A percentile compares a stretch with the other conserved stretches of the same genome.
Evolutionary conservation across 768 basidiomycete genomes (phyloP).

Genomic region (Leucosporidium yakuticum): DNA sequence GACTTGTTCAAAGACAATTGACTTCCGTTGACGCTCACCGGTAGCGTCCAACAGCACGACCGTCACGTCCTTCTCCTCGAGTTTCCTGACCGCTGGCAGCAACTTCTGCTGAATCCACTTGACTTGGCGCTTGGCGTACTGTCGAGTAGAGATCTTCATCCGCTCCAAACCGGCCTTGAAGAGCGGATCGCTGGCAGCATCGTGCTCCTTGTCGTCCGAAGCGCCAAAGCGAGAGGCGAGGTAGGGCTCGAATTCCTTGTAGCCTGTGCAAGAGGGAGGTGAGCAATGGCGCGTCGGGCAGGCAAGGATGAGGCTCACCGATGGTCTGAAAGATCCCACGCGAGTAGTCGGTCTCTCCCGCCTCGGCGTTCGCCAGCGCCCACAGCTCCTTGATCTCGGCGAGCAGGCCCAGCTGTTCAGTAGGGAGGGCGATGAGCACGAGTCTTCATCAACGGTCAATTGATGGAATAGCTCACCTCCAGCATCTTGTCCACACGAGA

Average conservation of each 20-base stretch:
- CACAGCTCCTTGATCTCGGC: slow-evolving; percentile 58
- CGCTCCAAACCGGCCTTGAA: slow-evolving; percentile 60
- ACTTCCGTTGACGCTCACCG: background rate
- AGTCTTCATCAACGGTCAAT: background rate
- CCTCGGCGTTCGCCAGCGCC: slow-evolving; percentile 24
- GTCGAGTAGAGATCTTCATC: slow-evolving; percentile 80
- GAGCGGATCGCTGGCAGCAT: slow-evolving; percentile 39
- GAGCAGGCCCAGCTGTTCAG: slow-evolving; percentile 63
- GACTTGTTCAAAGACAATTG: background rate
- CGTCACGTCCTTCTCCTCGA: slow-evolving; percentile 36
- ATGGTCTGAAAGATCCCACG: slow-evolving; percentile 91
- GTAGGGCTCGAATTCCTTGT: slow-evolving; percentile 77
- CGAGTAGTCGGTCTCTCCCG: slow-evolving; percentile 55
- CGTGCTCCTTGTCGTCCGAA: background rate
- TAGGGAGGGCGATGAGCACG: background rate
- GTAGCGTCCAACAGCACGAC: slow-evolving; percentile 49
- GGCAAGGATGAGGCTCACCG: slow-evolving; percentile 49
- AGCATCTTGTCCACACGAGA: slow-evolving; percentile 83
- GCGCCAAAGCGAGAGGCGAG: slow-evolving; percentile 40
- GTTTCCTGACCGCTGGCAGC: slow-evolving; percentile 51
- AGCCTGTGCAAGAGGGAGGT: slow-evolving; percentile 54
- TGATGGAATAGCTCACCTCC: slow-evolving; percentile 50
- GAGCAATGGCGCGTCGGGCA: background rate
- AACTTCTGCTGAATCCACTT: slow-evolving; percentile 89
- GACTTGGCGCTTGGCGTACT: slow-evolving; percentile 86